phyloP scores from a whole-genome alignment of 1,284 basidiomycete species.

The Microbotryum lychnidis-dioicae region DNA sequence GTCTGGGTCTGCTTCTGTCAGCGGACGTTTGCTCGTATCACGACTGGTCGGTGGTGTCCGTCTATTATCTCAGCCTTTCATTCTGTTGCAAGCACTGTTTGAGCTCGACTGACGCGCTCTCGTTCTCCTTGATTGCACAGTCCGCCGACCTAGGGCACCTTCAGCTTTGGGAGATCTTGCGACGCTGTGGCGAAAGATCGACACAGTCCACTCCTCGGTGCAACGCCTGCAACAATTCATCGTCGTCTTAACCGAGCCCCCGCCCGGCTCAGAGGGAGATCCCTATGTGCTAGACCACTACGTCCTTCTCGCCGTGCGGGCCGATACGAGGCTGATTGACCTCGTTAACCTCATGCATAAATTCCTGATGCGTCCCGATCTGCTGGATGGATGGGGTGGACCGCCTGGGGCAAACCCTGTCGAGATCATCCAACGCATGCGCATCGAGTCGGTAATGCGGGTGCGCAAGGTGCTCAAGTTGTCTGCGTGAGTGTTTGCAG shows the following conservation, averaged over 20 bases:
- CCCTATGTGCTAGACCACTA: slow-evolving; percentile 19
- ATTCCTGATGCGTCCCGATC: not conserved
- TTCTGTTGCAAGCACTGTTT: not conserved
- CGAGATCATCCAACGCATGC: slow-evolving; percentile 9
- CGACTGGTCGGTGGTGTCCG: slow-evolving; percentile 4
- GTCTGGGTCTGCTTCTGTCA: slow-evolving; percentile 17
- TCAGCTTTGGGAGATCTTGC: slow-evolving; percentile 16
- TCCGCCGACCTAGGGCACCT: not conserved
- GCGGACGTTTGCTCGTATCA: slow-evolving; percentile 13
- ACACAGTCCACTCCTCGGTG: slow-evolving; percentile 20
- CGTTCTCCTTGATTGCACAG: slow-evolving; percentile 3
- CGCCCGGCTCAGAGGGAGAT: not conserved
- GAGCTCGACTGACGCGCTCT: not conserved
- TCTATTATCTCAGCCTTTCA: not conserved
- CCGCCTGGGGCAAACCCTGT: slow-evolving; percentile 2
- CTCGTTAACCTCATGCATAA: slow-evolving; percentile 15
- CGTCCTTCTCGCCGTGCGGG: slow-evolving; percentile 22
- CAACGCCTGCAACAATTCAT: slow-evolving; percentile 25
- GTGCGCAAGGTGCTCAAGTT: slow-evolving; percentile 25
- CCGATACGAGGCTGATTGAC: slow-evolving; percentile 19
- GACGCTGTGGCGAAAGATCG: slow-evolving; percentile 18
- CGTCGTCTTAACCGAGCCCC: slow-evolving; percentile 7
- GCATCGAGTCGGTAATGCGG: slow-evolving; percentile 15
- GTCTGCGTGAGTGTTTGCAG: slow-evolving; percentile 11
- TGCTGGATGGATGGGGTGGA: not conserved